These are phyloP conservation scores for Posidonia australis DNA, from an alignment of 106 monocot genomes.

Conservation along the genomic window DNA sequence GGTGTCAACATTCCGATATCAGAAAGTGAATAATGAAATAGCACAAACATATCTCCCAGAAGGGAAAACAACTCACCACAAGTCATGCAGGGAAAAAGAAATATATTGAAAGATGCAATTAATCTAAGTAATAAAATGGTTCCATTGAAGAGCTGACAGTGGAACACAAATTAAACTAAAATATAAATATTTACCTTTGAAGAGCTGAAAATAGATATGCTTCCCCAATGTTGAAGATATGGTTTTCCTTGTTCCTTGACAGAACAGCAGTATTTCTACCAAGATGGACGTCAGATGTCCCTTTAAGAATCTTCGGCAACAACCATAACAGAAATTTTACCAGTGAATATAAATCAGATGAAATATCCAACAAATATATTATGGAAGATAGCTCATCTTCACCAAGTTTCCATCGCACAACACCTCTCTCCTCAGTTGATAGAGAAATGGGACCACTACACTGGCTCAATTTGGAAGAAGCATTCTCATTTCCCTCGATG, in stretches of 20 bases:
- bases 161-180: not conserved
- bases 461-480: constrained; percentile 33
- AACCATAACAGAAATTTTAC: constrained; percentile 80
- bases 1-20: no score
- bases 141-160: no score
- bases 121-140: no score
- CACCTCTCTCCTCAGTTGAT: constrained; percentile 35
- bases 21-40: no score
- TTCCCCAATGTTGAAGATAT: constrained; percentile 51
- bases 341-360: constrained; percentile 57
- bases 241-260: constrained; percentile 50
- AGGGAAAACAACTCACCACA: not conserved
- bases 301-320: constrained; percentile 36
- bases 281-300: constrained; percentile 27
- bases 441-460: constrained; percentile 31
- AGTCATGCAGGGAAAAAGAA: not conserved
- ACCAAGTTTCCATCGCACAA: constrained; percentile 65
- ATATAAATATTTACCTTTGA: constrained; percentile 47
- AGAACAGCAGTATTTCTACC: constrained; percentile 43
- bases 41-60: no score
- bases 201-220: constrained; percentile 63
- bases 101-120: not conserved
- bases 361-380: constrained; percentile 72
- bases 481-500: constrained; percentile 58
- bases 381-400: constrained; percentile 67